Conservation (phyloP, 441 rosid species). For the Euphorbia corollata region DNA sequence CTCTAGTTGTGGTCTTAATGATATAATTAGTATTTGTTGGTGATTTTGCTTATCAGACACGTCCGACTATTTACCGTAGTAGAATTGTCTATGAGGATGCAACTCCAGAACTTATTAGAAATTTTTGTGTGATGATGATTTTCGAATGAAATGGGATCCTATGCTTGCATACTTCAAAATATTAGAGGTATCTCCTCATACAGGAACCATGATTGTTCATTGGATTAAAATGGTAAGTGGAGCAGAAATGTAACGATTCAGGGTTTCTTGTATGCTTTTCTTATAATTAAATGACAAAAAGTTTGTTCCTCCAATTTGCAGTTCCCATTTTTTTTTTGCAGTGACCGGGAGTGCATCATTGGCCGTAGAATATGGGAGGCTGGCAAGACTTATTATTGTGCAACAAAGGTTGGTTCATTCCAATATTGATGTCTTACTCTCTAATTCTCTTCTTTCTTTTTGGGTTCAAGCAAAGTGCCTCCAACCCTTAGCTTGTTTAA, state of each 20-base stretch:
- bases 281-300: constrained; percentile 10
- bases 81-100: constrained; percentile 90
- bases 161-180: constrained; percentile 71
- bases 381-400: constrained; percentile 63
- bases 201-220: constrained; percentile 62
- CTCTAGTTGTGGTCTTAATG: constrained; percentile 8
- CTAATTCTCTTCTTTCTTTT: background rate
- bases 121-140: constrained; percentile 98
- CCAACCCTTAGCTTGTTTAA: background rate
- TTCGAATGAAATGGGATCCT: constrained; percentile 89
- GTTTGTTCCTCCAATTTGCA: constrained; percentile 32
- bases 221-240: constrained; percentile 72
- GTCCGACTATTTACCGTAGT: constrained; percentile 58
- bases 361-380: constrained; percentile 89
- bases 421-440: background rate
- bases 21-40: constrained; percentile 22
- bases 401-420: constrained; percentile 58
- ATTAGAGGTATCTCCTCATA: constrained; percentile 56
- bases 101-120: constrained; percentile 68
- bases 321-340: constrained; percentile 71
- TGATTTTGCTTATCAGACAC: constrained; percentile 42
- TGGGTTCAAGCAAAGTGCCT: background rate
- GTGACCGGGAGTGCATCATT: constrained; percentile 86
- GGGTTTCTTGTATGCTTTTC: constrained; percentile 10
- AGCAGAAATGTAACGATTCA: constrained; percentile 9